Percentiles rank a stretch among this genome's conserved stretches.
Evolutionary conservation across 768 basidiomycete genomes (phyloP).

Genomic region (Phallus indusiatus): DNA sequence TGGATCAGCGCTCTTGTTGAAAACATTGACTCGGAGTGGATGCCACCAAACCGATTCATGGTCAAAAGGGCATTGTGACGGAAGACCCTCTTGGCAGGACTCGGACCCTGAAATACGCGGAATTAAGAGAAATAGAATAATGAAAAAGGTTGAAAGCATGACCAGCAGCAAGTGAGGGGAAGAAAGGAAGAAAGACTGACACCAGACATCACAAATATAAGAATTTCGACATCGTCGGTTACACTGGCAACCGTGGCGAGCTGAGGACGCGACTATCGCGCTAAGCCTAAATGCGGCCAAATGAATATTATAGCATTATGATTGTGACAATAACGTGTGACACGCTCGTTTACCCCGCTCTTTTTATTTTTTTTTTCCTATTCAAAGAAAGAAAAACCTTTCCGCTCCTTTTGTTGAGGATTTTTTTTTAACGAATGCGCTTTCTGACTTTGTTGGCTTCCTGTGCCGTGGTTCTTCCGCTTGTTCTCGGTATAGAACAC

Average conservation of each 20-base stretch:
- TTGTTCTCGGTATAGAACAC: slow-evolving; percentile 24
- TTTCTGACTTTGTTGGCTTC: slow-evolving; percentile 21
- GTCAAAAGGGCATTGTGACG: neutral
- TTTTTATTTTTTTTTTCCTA: neutral
- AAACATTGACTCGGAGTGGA: too few species aligned
- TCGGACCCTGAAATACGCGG: neutral
- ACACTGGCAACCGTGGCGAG: neutral
- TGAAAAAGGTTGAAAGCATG: neutral
- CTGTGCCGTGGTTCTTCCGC: slow-evolving; percentile 27
- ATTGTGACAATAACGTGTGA: neutral
- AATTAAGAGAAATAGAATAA: neutral
- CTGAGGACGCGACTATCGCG: neutral
- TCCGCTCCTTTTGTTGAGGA: neutral
- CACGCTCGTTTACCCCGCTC: slow-evolving; percentile 1
- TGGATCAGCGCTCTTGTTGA: too few species aligned
- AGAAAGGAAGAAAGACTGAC: neutral
- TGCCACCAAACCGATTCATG: neutral
- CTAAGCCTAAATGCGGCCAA: neutral
- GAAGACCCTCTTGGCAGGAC: too few species aligned
- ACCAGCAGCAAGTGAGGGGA: neutral
- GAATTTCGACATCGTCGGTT: too few species aligned
- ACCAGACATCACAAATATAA: too few species aligned
- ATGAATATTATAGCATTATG: neutral
- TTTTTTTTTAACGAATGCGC: neutral
- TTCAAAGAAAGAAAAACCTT: neutral